Base-by-base conservation (phyloP, 2,329 filamentous ascomycete genomes). In the Hymenoscyphus infarciens region DNA sequence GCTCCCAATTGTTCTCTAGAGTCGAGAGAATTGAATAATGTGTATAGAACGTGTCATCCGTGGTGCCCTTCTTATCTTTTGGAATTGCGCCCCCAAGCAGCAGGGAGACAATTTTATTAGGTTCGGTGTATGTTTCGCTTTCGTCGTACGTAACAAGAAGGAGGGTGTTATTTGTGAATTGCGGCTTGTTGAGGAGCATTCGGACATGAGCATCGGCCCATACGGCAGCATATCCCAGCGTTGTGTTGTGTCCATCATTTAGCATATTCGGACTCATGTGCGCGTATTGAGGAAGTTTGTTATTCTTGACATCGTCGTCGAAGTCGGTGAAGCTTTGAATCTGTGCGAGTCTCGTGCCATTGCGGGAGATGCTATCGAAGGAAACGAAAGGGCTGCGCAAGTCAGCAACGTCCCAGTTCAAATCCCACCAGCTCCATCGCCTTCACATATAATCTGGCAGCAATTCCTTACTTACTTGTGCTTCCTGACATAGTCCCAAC, bases 321-420 rank as follows among this genome's bases (percentile, higher is more conserved):
- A 91, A 90, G 61, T 81, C 77, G 27, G 80, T 80, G 68, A 90
- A 82, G 65, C 86, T 87, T 73, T 87, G 86, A 68, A 88, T 80
- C 64, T 83, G 81, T 39, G 80, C 78, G 1, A 88, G 77, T 22
- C 88, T 68, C 1, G 76, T 75, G 6, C 75, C 74, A 64, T 81
- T 81, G 54, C 79, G 75, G 64, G 82, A 81, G 60, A 84, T 76
- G 19, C 80, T 82, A 63, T 86, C 79, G 72, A 80, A 87, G 57
- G 84, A 76, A 56, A 87, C 75, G 3, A 78, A 68, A 71, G 75
- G 63, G 62, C 72, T 74, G 35, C 8, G 45, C 25, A 6, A 19
- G 33, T 70, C 59, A 68, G 64, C 53, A 61, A 33, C 29, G 15
- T 2, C 19, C 33, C 0, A 2, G 4, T 57, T 27, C 10, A 19